Percentiles rank a stretch among this genome's conserved stretches.
phyloP scores from a whole-genome alignment of 352 stramenopile species.

The Hyaloperonospora brassicae region DNA sequence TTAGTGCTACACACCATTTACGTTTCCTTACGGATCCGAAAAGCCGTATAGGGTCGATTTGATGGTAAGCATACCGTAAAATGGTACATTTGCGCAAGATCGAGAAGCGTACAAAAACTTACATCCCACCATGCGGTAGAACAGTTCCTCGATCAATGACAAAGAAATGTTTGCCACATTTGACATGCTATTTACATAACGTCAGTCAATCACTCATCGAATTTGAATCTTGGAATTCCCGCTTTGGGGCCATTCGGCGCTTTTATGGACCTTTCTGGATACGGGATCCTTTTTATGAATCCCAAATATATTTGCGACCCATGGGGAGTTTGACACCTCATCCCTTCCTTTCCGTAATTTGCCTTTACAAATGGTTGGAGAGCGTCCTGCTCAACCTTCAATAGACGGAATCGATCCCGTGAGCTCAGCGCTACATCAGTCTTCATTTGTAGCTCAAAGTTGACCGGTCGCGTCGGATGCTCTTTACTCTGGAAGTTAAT shows the following conservation, averaged over 20 bases:
- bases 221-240: slow-evolving; percentile 10
- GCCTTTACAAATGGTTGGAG: slow-evolving; percentile 11
- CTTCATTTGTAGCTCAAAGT: slow-evolving; percentile 22
- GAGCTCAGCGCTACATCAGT: slow-evolving; percentile 9
- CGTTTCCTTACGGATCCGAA: not conserved
- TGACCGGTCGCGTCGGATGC: slow-evolving; percentile 8
- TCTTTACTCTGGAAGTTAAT: slow-evolving; percentile 10
- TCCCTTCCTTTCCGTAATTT: slow-evolving; percentile 14
- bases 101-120: not conserved
- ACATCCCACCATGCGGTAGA: not conserved
- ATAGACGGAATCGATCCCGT: slow-evolving; percentile 11
- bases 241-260: slow-evolving; percentile 12
- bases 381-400: slow-evolving; percentile 9
- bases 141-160: not conserved
- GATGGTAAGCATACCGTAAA: not conserved
- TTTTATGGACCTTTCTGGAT: slow-evolving; percentile 4
- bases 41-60: slow-evolving; percentile 2
- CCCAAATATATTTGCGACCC: slow-evolving; percentile 21
- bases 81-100: slow-evolving; percentile 2
- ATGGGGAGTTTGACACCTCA: slow-evolving; percentile 21
- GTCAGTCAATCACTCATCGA: slow-evolving; percentile 1
- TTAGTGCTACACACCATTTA: slow-evolving; percentile 8
- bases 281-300: slow-evolving; percentile 17
- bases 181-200: slow-evolving; percentile 1
- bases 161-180: not conserved